Evolutionary conservation across 805 yeast genomes (phyloP), one percentile per base, ranked within the genome.

Genomic region (Candida railenensis): DNA sequence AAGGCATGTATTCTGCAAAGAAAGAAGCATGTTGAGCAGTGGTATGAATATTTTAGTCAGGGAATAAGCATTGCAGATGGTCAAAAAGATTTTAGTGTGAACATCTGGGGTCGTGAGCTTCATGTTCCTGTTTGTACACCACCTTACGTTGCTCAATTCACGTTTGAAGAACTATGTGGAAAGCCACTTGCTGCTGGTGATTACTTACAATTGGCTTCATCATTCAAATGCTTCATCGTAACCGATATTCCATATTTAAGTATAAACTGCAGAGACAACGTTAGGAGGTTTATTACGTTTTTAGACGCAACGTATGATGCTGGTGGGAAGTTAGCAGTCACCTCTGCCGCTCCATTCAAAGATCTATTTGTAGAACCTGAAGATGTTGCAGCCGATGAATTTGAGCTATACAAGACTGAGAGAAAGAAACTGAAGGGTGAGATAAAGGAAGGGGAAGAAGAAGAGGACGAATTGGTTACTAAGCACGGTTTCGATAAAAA

Each of bases 301-400:
- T 67, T 94, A 45, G 99, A 94, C 64, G 97, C 99, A 0, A 95
- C 91, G 3, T 94, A 94, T 63, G 98, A 94, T 64, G 85, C 85
- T 45, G 91, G 89, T 55, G 87, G 95, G 8, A 78, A 90, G 58
- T 69, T 94, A 14, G 96, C 96, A 1, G 92, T 90, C 30, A 89
- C 97, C 0, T 85, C 90, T 0, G 96, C 87, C 1, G 91, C 90
- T 8, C 85, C 89, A 19, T 92, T 90, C 61, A 81, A 82, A 39
- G 85, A 86, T 49, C 77, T 94, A 42, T 91, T 94, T 65, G 96
- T 88, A 15, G 96, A 90, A 55, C 87, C 90, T 1, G 88, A 85
- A 53, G 78, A 74, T 54, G 62, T 79, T 7, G 77, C 73, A 42
- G 70, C 72, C 43, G 80, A 74, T 16, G 74, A 78, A 46, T 78